Evolutionary conservation across 108 stramenopile genomes (phyloP).

Genomic region (Cyclotella atomus): DNA sequence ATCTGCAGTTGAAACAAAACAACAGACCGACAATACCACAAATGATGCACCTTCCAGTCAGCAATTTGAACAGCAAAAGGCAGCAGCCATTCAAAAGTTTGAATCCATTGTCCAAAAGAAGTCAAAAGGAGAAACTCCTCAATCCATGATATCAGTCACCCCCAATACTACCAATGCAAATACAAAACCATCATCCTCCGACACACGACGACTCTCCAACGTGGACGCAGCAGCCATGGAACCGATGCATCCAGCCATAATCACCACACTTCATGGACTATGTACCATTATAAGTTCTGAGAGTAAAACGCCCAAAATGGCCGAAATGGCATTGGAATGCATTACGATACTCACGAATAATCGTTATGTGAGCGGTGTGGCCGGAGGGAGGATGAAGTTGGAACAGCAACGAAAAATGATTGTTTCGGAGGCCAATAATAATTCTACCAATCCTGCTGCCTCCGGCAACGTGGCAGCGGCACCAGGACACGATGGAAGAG

Average conservation of each 20-base stretch:
- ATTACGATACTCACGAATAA: slow-evolving; percentile 60
- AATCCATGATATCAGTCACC: not conserved
- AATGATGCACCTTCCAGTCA: not conserved
- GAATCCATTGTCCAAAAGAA: slow-evolving; percentile 27
- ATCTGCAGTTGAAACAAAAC: not conserved
- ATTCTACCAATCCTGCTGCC: not conserved
- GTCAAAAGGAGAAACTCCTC: not conserved
- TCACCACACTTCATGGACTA: slow-evolving; percentile 43
- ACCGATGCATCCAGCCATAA: slow-evolving; percentile 69
- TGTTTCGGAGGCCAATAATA: slow-evolving; percentile 16
- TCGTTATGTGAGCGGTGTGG: slow-evolving; percentile 72
- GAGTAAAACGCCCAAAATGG: slow-evolving; percentile 56
- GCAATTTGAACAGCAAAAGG: slow-evolving; percentile 11
- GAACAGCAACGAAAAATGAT: slow-evolving; percentile 34
- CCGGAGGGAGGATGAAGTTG: slow-evolving; percentile 66
- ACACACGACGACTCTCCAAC: not conserved
- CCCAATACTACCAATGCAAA: not conserved
- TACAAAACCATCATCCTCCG: not conserved
- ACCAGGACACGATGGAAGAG: slow-evolving; percentile 34
- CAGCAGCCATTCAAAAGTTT: slow-evolving; percentile 19
- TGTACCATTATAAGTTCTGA: slow-evolving; percentile 42
- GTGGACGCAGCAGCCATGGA: slow-evolving; percentile 52
- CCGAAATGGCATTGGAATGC: slow-evolving; percentile 70
- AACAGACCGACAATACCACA: not conserved
- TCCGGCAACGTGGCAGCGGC: not conserved